Evolutionary conservation across 257 asterid genomes (phyloP).

Genomic region (Echium plantagineum): DNA sequence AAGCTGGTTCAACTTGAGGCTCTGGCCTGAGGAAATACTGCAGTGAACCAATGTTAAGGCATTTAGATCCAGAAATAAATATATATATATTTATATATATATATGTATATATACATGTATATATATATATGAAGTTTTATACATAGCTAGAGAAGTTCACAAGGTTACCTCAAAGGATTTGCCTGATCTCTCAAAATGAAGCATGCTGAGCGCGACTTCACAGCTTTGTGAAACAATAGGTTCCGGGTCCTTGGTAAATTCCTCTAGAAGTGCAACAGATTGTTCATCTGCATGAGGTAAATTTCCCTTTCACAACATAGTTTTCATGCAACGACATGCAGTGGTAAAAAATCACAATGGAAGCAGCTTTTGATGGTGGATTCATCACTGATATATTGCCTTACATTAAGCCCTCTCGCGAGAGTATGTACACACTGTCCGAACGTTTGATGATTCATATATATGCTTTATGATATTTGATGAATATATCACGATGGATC

Average conservation of each 20-base stretch:
- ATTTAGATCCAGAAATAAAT: background rate
- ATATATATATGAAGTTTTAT: background rate
- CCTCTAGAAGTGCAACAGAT: slow-evolving; percentile 51
- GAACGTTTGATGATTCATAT: too few species aligned
- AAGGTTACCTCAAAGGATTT: slow-evolving; percentile 72
- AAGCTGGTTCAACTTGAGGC: background rate
- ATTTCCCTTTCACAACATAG: background rate
- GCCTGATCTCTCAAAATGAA: slow-evolving; percentile 68
- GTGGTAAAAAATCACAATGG: too few species aligned
- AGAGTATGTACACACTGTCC: too few species aligned
- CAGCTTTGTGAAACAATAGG: slow-evolving; percentile 92
- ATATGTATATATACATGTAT: too few species aligned
- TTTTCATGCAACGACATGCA: background rate
- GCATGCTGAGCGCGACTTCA: slow-evolving; percentile 97
- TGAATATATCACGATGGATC: too few species aligned
- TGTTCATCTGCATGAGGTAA: slow-evolving; percentile 31
- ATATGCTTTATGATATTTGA: too few species aligned
- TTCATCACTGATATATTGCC: background rate
- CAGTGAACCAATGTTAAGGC: background rate
- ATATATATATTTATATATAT: too few species aligned
- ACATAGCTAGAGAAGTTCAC: background rate
- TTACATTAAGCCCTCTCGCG: background rate
- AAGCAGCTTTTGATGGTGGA: background rate
- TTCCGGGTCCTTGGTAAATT: slow-evolving; percentile 72
- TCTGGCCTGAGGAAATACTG: background rate